A percentile compares a stretch with the other conserved stretches of the same genome.
Conservation (phyloP, 2,329 filamentous ascomycete species). For the Huntiella omanensis region DNA sequence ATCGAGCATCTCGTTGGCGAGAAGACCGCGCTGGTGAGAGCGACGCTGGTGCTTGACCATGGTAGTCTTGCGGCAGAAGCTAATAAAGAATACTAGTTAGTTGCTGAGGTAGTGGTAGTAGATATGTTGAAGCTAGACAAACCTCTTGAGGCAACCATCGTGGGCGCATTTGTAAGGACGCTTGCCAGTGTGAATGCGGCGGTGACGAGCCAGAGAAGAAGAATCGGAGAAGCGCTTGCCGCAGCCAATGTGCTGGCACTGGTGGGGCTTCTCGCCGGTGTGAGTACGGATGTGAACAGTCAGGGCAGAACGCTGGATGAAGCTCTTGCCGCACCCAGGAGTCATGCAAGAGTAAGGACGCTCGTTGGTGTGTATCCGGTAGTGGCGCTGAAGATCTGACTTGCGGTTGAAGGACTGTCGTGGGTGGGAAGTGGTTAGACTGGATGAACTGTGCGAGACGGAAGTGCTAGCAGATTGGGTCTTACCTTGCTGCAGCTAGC, state of each 20-base stretch:
- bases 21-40: slow-evolving; percentile 39
- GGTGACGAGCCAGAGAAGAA: slow-evolving; percentile 45
- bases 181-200: slow-evolving; percentile 47
- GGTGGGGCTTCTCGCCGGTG: slow-evolving; percentile 53
- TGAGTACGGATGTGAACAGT: slow-evolving; percentile 54
- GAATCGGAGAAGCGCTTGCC: slow-evolving; percentile 54
- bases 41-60: slow-evolving; percentile 49
- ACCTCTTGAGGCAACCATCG: slow-evolving; percentile 44
- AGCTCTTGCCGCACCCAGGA: slow-evolving; percentile 46
- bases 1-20: slow-evolving; percentile 33
- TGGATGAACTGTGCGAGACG: background rate
- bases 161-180: slow-evolving; percentile 46
- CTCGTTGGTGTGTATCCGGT: slow-evolving; percentile 54
- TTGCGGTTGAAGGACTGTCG: slow-evolving; percentile 51
- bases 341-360: slow-evolving; percentile 44
- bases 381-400: slow-evolving; percentile 51
- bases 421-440: background rate
- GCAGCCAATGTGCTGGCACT: slow-evolving; percentile 45
- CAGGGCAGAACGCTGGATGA: slow-evolving; percentile 51
- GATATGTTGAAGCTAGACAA: slow-evolving; percentile 10
- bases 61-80: slow-evolving; percentile 54
- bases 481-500: slow-evolving; percentile 41
- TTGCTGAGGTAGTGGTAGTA: slow-evolving; percentile 4
- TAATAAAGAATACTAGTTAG: slow-evolving; percentile 17
- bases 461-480: background rate